Base-by-base conservation (phyloP, 345 rosid species). In the Eucalyptus sp. region DNA sequence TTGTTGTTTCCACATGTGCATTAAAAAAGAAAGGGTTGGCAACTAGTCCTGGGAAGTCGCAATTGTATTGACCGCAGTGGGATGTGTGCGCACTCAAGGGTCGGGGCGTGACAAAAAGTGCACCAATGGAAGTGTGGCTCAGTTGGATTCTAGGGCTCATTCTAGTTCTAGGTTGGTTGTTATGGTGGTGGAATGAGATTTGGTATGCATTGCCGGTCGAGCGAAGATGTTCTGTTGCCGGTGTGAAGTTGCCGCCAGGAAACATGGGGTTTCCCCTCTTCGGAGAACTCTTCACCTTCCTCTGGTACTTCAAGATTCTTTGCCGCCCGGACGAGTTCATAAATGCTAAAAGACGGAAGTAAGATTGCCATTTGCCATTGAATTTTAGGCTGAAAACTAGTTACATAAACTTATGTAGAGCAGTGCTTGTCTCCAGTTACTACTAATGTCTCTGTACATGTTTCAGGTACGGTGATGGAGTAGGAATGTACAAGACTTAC, bases 151-250 rank as follows among this genome's bases (percentile, higher is more conserved):
- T 90, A 1, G 93, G 90, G 87, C 86, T 50, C 22, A n/a, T 91
- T 71, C 94, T 91, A 2, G 4, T 91, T 48, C 6, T 92, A 54
- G 92, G 88, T 14, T 68, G 89, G 51, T 8, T 91, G 24, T 8
- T 91, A 8, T 92, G 93, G 96, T 92, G 92, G 93, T 94, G 93
- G 96, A 93, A 94, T 71, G 95, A 94, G 86, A 16, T 93, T 0
- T 88, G 93, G 88, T 91, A 91, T 31, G 89, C 87, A 5, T 6
- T 22, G 11, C 94, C 93, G 1, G 56, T 89, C 22, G 88, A 80
- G 43, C 31, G 88, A 44, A 51, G 87, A 86, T 87, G 88, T 27
- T 49, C 62, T 13, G 60, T 90, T 22, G 58, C 89, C 14, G 88
- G 91, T 10, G 17, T 87, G 60, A 91, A 86, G 90, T 88, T 93